Percentiles rank a stretch among this genome's conserved stretches.
Conservation (phyloP, 345 rosid genomes). For the Gossypium turneri region DNA sequence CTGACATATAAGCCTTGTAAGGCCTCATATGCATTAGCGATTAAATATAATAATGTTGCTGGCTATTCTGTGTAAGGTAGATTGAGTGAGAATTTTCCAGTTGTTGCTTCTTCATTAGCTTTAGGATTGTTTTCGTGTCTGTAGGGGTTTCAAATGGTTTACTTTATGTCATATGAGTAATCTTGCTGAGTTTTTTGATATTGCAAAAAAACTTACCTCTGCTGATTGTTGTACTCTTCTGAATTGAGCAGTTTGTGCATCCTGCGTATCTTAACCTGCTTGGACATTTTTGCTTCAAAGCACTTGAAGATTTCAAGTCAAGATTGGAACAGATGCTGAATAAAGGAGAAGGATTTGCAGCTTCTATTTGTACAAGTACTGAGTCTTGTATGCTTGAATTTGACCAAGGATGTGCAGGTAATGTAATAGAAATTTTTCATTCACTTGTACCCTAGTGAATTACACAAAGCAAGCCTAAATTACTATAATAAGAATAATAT, state of each 20-base stretch:
- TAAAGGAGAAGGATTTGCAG: constrained; percentile 62
- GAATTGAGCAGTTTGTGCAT: constrained; percentile 43
- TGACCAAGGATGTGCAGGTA: constrained; percentile 67
- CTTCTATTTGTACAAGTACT: constrained; percentile 41
- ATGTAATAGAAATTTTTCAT: constrained; percentile 9
- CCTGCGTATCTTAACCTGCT: constrained; percentile 48
- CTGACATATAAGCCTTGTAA: neutral
- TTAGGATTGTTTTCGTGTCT: constrained; percentile 1
- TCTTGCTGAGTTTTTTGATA: neutral
- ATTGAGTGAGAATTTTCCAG: neutral
- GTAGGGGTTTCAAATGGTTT: neutral
- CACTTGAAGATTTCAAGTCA: constrained; percentile 49
- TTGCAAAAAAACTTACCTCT: neutral
- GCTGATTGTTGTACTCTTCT: constrained; percentile 6
- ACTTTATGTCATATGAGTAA: neutral
- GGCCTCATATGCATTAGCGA: neutral
- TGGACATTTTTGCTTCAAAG: constrained; percentile 53
- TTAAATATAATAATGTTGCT: neutral
- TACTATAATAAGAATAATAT: neutral
- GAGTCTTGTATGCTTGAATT: constrained; percentile 55
- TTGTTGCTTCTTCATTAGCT: neutral
- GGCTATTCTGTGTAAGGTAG: neutral
- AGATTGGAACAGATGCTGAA: constrained; percentile 46
- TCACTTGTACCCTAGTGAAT: neutral
- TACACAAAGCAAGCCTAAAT: neutral